phyloP scores from a whole-genome alignment of 1,139 yeast genomes.

The Pichia sp. region DNA sequence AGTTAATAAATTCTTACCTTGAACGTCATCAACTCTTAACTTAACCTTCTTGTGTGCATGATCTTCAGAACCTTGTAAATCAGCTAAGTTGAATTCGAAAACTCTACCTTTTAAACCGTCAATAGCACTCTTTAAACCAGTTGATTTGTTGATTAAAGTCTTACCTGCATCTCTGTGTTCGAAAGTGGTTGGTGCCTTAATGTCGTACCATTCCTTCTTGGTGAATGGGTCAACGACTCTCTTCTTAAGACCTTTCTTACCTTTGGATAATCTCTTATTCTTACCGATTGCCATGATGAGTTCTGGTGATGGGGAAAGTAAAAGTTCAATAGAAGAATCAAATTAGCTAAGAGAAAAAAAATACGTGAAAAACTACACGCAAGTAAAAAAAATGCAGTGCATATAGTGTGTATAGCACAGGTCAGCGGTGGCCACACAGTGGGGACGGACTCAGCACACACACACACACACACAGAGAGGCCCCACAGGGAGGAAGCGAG shows the following conservation, averaged over 20 bases:
- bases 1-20: slow-evolving; percentile 87
- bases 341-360: neutral
- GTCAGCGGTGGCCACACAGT: too few species aligned
- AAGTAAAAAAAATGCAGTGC: too few species aligned
- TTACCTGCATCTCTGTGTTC: slow-evolving; percentile 93
- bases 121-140: slow-evolving; percentile 90
- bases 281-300: slow-evolving; percentile 83
- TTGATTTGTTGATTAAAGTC: slow-evolving; percentile 88
- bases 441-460: too few species aligned
- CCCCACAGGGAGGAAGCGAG: too few species aligned
- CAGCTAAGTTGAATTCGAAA: slow-evolving; percentile 81
- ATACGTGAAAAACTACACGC: neutral
- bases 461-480: too few species aligned
- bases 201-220: slow-evolving; percentile 91
- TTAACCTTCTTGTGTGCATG: slow-evolving; percentile 85
- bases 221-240: slow-evolving; percentile 93
- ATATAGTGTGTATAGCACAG: too few species aligned
- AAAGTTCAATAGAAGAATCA: slow-evolving; percentile 3
- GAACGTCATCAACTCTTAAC: slow-evolving; percentile 89
- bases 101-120: slow-evolving; percentile 91
- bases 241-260: slow-evolving; percentile 95
- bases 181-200: slow-evolving; percentile 92
- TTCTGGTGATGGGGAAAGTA: slow-evolving; percentile 14
- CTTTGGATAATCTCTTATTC: slow-evolving; percentile 94
- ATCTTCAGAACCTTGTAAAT: slow-evolving; percentile 88